Base-by-base conservation (phyloP, 2,329 filamentous ascomycete genomes). In the Beauveria medogensis region DNA sequence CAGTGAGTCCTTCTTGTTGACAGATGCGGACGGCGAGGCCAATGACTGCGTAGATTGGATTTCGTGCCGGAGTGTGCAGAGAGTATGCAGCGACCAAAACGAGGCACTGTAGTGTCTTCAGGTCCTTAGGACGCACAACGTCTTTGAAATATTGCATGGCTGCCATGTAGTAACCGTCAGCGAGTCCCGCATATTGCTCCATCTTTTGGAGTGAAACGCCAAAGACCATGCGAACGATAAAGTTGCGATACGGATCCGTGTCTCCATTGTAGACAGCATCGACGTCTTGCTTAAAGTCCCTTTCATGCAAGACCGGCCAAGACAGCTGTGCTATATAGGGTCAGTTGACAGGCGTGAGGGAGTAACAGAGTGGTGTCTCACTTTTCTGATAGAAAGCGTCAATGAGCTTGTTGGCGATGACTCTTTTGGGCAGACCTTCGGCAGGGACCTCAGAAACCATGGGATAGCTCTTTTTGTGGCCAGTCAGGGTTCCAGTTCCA, bases 191-290 rank as follows among this genome's bases (percentile, higher is more conserved):
- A 72, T 94, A 97, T 65, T 90, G 87, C 70, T 92, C 91, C 68
- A 97, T 81, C 73, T 95, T 96, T 74, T 97, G 93, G 74, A 97
- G 83, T 71, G 91, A 93, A 69, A 97, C 96, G 34, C 94, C 93
- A 69, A 97, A 86, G 58, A 97, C 91, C 85, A 97, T 92, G 62
- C 91, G 87, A 55, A 95, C 78, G 50, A 93, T 84, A 68, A 97
- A 97, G 68, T 94, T 92, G 70, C 92, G 87, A 71, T 92, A 93
- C 0, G 91, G 81, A 67, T 96, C 90, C 5, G 77, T 81, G 59
- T 86, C 88, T 55, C 89, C 89, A 63, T 83, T 80, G 70, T 93
- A 95, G 4, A 96, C 91, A 34, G 88, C 87, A 60, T 95, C 84
- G 40, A 97, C 78, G 64, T 96, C 90, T 63, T 82, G 78, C 28